Percentiles rank a stretch among this genome's conserved stretches.
Evolutionary conservation across 2,329 filamentous ascomycete species (phyloP).

Genomic region (Sclerotinia subarctica): DNA sequence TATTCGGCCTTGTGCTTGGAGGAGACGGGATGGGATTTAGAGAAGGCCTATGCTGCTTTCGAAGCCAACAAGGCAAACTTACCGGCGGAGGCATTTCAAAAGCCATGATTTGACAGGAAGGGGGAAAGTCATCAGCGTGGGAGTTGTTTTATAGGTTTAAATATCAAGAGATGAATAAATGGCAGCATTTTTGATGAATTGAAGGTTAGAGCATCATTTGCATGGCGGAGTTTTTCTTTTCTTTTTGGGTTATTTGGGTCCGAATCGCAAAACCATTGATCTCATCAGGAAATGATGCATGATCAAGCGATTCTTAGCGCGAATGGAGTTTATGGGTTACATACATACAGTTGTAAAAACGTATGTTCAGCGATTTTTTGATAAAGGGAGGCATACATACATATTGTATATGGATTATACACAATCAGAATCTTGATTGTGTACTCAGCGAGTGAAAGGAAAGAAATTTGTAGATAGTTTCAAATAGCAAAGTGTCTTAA

Average conservation of each 20-base stretch:
- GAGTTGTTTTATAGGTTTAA: not conserved
- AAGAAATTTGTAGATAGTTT: not conserved
- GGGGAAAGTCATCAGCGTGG: not conserved
- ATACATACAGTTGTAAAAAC: slow-evolving; percentile 10
- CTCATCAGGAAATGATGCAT: not conserved
- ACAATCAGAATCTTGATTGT: not conserved
- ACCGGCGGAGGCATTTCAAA: slow-evolving; percentile 12
- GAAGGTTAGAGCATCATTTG: slow-evolving; percentile 6
- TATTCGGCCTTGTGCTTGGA: slow-evolving; percentile 80
- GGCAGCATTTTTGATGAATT: not conserved
- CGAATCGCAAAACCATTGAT: not conserved
- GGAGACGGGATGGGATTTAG: slow-evolving; percentile 76
- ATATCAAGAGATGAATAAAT: not conserved
- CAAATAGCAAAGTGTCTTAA: not conserved
- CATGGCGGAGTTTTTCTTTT: not conserved
- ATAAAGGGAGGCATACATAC: not conserved
- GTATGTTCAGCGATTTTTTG: not conserved
- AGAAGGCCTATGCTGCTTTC: slow-evolving; percentile 72
- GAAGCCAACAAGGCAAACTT: slow-evolving; percentile 64
- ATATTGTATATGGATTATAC: not conserved
- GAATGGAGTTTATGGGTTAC: slow-evolving; percentile 8
- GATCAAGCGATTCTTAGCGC: not conserved
- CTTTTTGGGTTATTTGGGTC: not conserved
- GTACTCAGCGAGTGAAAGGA: not conserved
- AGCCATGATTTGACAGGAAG: not conserved